These are phyloP conservation scores for Fusarium mexicanum DNA, from an alignment of 2,329 filamentous ascomycete genomes.

Conservation along the genomic window DNA sequence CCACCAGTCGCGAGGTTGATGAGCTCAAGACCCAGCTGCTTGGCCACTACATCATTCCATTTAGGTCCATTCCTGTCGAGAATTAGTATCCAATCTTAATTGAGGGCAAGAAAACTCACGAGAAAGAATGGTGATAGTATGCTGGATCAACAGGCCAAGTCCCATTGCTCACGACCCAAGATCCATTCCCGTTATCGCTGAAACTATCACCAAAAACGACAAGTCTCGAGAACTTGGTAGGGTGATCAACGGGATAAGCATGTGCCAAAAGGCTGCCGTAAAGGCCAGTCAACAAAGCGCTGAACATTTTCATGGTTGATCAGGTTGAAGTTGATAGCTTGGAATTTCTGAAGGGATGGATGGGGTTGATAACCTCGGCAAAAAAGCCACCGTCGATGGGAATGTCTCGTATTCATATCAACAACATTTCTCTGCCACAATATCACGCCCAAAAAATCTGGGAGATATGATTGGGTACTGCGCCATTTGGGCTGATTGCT, in stretches of 20 bases:
- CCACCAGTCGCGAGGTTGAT: slow-evolving; percentile 27
- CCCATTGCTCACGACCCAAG: slow-evolving; percentile 28
- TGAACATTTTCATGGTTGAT: background rate
- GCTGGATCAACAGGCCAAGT: slow-evolving; percentile 29
- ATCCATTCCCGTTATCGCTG: slow-evolving; percentile 31
- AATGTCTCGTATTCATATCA: slow-evolving; percentile 14
- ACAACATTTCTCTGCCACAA: background rate
- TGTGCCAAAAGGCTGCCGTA: background rate
- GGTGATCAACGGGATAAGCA: background rate
- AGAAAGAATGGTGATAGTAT: slow-evolving; percentile 27
- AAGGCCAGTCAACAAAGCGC: background rate
- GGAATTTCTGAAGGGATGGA: background rate
- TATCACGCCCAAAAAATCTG: background rate
- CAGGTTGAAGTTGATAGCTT: background rate
- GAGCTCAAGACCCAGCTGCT: slow-evolving; percentile 8
- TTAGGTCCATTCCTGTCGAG: background rate
- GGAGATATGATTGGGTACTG: background rate
- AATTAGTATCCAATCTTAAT: background rate
- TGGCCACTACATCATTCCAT: slow-evolving; percentile 21
- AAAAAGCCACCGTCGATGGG: background rate
- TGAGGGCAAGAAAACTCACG: background rate
- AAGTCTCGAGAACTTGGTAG: background rate
- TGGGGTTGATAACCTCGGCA: slow-evolving; percentile 3
- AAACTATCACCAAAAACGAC: slow-evolving; percentile 35
- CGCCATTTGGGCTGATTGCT: background rate